phyloP scores from a whole-genome alignment of 352 stramenopile genomes.

The Globisporangium parvum region DNA sequence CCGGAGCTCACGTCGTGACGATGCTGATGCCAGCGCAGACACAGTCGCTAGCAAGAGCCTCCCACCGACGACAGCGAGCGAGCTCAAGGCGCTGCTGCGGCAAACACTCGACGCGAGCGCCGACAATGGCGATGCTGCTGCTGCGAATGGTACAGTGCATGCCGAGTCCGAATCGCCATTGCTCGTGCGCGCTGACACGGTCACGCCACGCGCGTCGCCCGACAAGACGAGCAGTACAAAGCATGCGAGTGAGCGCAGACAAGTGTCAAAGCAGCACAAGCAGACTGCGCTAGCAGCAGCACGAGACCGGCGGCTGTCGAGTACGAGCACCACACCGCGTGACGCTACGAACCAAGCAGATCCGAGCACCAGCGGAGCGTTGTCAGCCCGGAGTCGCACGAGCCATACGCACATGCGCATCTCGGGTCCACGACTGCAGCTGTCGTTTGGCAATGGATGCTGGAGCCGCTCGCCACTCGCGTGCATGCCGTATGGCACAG shows the following conservation, averaged over 20 bases:
- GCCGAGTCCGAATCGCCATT: constrained; percentile 32
- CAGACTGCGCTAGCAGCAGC: background rate
- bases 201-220: constrained; percentile 4
- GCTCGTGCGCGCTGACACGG: constrained; percentile 21
- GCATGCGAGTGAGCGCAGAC: constrained; percentile 2
- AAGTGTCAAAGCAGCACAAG: background rate
- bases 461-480: constrained; percentile 3
- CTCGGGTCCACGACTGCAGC: constrained; percentile 21
- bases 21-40: background rate
- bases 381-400: background rate
- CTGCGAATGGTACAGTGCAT: constrained; percentile 19
- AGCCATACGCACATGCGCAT: constrained; percentile 8
- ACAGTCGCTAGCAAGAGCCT: no score
- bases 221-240: constrained; percentile 2
- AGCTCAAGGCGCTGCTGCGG: constrained; percentile 17
- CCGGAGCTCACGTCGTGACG: background rate
- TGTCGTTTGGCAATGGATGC: constrained; percentile 14
- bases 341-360: background rate
- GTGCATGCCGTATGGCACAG: constrained; percentile 5
- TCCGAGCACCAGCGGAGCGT: background rate
- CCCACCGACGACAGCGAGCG: constrained; percentile 6
- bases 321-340: background rate
- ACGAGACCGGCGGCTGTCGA: background rate
- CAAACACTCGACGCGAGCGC: constrained; percentile 4
- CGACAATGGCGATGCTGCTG: background rate